Base-by-base conservation (phyloP, 345 rosid species). In the Orychophragmus violaceus region DNA sequence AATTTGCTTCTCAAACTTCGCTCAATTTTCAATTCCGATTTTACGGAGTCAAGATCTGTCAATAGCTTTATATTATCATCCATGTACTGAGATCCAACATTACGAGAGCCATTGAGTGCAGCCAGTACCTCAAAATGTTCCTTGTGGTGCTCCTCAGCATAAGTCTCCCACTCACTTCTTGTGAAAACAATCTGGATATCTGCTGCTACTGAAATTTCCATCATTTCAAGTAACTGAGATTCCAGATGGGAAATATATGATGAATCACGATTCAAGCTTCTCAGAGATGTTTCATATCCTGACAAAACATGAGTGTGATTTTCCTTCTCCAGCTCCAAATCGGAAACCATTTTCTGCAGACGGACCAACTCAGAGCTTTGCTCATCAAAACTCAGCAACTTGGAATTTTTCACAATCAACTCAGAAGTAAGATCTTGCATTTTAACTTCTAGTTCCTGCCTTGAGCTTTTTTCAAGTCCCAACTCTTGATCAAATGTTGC, bases 191-290 rank as follows among this genome's bases (percentile, higher is more conserved):
- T 53, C 51, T 66, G 72, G 52, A 87, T 66, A 75, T 88, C 91
- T 24, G 90, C 79, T 66, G 90, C 87, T 69, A 88, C 45, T 62
- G 79, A 69, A 51, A 25, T 45, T 76, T 80, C 84, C 44, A 77
- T 80, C 88, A 90, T 71, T 79, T 84, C 88, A 52, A 79, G 80
- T 77, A 90, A 63, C 78, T 79, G 87, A 72, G 74, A 72, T 74
- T 94, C 85, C 68, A 87, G 80, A 70, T 58, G 60, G 50, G 81
- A 61, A 63, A 78, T 60, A 33, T 83, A 72, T 65, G 75, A 74
- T 76, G 83, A 75, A 71, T 82, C 78, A 68, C 69, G 64, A n/a
- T 51, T 69, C 65, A 79, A 75, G 79, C 66, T 61, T 73, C 77
- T 70, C 54, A 83, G 80, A 64, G 78, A 66, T 71, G 83, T 77